phyloP scores from a whole-genome alignment of 2,329 filamentous ascomycete genomes.

The Microdochium paspali region DNA sequence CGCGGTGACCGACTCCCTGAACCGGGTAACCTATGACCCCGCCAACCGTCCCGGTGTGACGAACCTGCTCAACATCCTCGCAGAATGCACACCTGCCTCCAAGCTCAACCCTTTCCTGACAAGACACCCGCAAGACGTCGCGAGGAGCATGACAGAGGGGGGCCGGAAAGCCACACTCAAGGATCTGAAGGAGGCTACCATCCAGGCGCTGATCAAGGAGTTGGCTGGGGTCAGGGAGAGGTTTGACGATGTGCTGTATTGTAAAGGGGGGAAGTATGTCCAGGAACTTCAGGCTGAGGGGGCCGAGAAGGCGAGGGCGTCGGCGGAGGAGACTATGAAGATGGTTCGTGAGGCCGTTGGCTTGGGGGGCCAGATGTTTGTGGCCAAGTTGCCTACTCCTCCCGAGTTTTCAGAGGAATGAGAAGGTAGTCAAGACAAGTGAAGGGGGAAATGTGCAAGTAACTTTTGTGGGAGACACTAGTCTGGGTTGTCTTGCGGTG shows the following conservation, averaged over 20 bases:
- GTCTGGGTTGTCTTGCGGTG: no score
- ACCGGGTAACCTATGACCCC: slow-evolving; percentile 64
- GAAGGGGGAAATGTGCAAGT: no score
- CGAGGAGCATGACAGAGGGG: no score
- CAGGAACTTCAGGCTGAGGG: slow-evolving; percentile 50
- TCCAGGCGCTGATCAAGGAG: slow-evolving; percentile 42
- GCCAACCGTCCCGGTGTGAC: slow-evolving; percentile 66
- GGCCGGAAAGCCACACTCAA: slow-evolving; percentile 45
- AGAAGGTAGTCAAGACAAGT: no score
- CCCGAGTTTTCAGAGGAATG: no score
- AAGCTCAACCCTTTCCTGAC: no score
- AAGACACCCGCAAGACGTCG: no score
- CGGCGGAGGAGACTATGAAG: slow-evolving; percentile 49
- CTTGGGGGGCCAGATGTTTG: slow-evolving; percentile 16
- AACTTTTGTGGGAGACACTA: no score
- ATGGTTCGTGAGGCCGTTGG: slow-evolving; percentile 42
- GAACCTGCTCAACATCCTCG: slow-evolving; percentile 77
- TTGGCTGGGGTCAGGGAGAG: slow-evolving; percentile 38
- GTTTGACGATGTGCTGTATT: slow-evolving; percentile 34
- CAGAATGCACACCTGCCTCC: slow-evolving; percentile 41
- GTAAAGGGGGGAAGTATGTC: slow-evolving; percentile 39
- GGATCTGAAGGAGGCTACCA: slow-evolving; percentile 55
- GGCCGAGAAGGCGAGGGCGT: slow-evolving; percentile 49
- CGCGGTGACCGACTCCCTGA: slow-evolving; percentile 67
- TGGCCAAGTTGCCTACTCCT: not conserved